Conservation (phyloP, 257 asterid species). For the Lycium ferocissimum region DNA sequence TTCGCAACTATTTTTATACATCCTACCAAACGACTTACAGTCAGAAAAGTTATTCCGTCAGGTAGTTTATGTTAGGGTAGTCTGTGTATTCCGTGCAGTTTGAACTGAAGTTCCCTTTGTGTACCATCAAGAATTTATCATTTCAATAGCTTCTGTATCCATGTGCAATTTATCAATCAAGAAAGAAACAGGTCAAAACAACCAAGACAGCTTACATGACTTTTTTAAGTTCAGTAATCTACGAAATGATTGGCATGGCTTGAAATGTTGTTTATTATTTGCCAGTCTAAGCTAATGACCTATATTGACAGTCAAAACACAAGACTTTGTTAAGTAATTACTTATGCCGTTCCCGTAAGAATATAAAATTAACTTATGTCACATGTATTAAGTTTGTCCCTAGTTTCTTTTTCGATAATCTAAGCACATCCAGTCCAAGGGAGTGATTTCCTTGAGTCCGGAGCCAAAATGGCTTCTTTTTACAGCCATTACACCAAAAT, state of each 20-base stretch:
- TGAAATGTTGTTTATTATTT: constrained; percentile 19
- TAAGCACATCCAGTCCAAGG: background rate
- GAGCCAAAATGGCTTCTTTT: too few relatives aligned
- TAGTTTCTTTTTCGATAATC: background rate
- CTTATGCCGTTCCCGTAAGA: background rate
- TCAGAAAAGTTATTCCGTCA: background rate
- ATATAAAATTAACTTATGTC: background rate
- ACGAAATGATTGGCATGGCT: background rate
- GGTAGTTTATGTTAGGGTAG: background rate
- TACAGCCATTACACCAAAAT: too few relatives aligned
- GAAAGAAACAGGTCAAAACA: constrained; percentile 4
- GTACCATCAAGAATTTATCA: background rate
- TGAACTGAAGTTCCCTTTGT: background rate
- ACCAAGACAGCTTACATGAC: constrained; percentile 9
- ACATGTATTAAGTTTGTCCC: background rate
- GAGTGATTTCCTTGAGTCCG: constrained; percentile 2
- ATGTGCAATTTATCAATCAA: background rate
- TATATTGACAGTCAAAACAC: constrained; percentile 1
- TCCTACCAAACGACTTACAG: too few relatives aligned
- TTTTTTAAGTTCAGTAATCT: background rate
- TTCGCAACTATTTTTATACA: too few relatives aligned
- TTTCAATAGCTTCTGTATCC: background rate
- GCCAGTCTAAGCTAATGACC: background rate
- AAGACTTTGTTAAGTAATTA: background rate
- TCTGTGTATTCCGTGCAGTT: background rate